Conservation (phyloP, 2,329 filamentous ascomycete species). For the Paecilomyces dactylethromorphus region DNA sequence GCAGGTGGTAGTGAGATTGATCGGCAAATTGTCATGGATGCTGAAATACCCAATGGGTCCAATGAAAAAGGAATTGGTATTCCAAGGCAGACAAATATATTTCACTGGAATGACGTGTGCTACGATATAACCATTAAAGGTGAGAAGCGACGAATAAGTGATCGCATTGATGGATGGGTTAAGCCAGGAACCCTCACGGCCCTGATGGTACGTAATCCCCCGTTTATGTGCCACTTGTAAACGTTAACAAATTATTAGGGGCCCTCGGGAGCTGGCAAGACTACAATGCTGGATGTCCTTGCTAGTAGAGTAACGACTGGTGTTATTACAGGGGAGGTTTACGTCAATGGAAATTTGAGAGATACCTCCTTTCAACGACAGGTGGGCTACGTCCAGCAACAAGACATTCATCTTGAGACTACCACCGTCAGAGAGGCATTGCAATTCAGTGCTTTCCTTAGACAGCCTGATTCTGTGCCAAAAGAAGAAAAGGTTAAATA, state of each 20-base stretch:
- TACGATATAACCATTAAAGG: constrained; percentile 78
- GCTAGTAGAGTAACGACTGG: constrained; percentile 84
- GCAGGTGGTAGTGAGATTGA: no score
- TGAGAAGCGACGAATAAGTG: constrained; percentile 67
- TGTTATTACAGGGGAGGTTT: constrained; percentile 81
- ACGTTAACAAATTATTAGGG: constrained; percentile 27
- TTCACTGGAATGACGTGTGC: constrained; percentile 80
- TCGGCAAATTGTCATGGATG: no score
- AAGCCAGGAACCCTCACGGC: constrained; percentile 90
- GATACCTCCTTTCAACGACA: constrained; percentile 84
- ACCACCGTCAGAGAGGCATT: constrained; percentile 84
- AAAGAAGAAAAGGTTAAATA: constrained; percentile 75
- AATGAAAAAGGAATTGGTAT: constrained; percentile 26
- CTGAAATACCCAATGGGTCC: no score
- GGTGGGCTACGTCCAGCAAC: constrained; percentile 87
- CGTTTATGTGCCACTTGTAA: no score
- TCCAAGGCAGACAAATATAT: constrained; percentile 65
- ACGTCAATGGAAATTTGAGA: constrained; percentile 67
- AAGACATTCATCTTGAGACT: constrained; percentile 80
- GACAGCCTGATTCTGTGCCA: constrained; percentile 68
- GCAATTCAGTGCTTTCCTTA: constrained; percentile 75
- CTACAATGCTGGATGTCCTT: constrained; percentile 78
- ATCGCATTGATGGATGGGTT: constrained; percentile 87
- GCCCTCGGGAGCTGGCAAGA: constrained; percentile 86
- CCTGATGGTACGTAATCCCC: constrained; percentile 52